Conservation (phyloP, 2,329 filamentous ascomycete genomes). For the Fusarium avenaceum region DNA sequence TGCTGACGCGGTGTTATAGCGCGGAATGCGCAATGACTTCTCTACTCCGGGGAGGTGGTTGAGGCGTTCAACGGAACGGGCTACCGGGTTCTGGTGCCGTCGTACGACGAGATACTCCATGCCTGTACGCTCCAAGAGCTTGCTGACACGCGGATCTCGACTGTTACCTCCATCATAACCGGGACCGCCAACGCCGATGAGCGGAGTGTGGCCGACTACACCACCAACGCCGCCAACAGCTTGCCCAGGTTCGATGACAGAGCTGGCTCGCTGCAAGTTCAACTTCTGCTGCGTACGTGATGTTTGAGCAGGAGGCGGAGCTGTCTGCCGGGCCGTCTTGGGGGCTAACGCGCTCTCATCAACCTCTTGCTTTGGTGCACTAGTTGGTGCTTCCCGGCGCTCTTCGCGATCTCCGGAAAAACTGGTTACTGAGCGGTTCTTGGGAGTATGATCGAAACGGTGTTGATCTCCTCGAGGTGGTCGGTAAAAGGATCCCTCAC, state of each 20-base stretch:
- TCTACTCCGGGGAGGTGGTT: conserved; percentile 64
- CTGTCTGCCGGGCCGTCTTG: conserved; percentile 58
- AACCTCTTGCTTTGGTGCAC: conserved; percentile 49
- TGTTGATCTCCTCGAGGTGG: conserved; percentile 51
- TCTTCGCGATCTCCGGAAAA: conserved; percentile 48
- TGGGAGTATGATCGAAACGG: conserved; percentile 53
- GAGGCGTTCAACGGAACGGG: conserved; percentile 68
- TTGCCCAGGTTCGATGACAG: conserved; percentile 76
- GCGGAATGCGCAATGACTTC: conserved; percentile 64
- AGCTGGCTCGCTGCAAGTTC: conserved; percentile 79
- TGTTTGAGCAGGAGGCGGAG: conserved; percentile 63
- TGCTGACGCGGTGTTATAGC: conserved; percentile 54
- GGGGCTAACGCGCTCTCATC: conserved; percentile 64
- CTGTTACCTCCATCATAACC: conserved; percentile 66
- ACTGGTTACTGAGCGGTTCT: conserved; percentile 60
- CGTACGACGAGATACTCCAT: conserved; percentile 82
- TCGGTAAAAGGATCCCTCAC: conserved; percentile 67
- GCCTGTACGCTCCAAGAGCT: conserved; percentile 76
- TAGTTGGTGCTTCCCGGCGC: conserved; percentile 36
- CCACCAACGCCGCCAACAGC: conserved; percentile 53
- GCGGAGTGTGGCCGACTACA: conserved; percentile 59
- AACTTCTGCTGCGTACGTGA: conserved; percentile 82
- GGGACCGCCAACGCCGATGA: conserved; percentile 66
- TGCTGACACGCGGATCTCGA: conserved; percentile 73
- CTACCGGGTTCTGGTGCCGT: conserved; percentile 78